phyloP scores from a whole-genome alignment of 345 rosid genomes.

The Trapa incisa region DNA sequence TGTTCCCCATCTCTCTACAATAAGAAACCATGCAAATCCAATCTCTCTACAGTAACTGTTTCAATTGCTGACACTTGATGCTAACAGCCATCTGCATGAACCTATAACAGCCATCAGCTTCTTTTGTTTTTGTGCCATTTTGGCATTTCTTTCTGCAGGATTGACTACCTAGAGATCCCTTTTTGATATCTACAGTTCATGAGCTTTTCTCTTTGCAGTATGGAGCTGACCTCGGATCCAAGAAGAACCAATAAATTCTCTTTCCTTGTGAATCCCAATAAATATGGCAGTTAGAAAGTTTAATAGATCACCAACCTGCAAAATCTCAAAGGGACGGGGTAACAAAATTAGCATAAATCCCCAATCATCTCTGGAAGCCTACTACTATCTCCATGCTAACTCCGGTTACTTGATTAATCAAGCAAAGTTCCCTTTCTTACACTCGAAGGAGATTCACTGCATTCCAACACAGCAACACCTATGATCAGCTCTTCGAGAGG shows the following conservation, averaged over 20 bases:
- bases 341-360: background rate
- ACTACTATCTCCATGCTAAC: background rate
- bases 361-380: background rate
- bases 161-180: background rate
- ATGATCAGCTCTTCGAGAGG: conserved; percentile 1
- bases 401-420: background rate
- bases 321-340: background rate
- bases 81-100: conserved; percentile 39
- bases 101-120: too few species aligned
- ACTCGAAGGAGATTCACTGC: conserved; percentile 47
- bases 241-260: conserved; percentile 40
- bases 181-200: too few species aligned
- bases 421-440: conserved; percentile 14
- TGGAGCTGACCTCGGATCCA: conserved; percentile 37
- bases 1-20: conserved; percentile 54
- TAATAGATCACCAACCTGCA: conserved; percentile 52
- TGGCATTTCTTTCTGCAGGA: background rate
- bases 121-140: background rate
- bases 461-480: conserved; percentile 54
- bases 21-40: conserved; percentile 62
- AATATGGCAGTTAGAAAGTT: conserved; percentile 53
- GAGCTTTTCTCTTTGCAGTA: too few species aligned
- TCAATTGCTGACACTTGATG: conserved; percentile 47
- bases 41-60: conserved; percentile 59
- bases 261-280: conserved; percentile 39